Percentiles rank a stretch among this genome's conserved stretches.
These are phyloP conservation scores for Eucalyptus curtisii DNA, from an alignment of 345 rosid species.

Conservation along the genomic window DNA sequence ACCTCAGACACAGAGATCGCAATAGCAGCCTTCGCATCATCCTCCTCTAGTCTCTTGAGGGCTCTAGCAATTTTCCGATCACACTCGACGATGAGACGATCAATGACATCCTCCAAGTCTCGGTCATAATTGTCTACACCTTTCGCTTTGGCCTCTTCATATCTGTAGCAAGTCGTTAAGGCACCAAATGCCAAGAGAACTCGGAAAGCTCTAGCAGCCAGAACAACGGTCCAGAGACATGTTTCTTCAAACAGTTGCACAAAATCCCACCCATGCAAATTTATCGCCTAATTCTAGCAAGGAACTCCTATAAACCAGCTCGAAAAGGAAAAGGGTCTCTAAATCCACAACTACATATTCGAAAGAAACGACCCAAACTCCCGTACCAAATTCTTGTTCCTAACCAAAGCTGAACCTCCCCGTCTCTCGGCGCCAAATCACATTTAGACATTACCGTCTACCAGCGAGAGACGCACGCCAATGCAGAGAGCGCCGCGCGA, in stretches of 20 bases:
- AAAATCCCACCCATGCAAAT: not conserved
- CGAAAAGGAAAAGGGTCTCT: not conserved
- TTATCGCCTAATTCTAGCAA: not conserved
- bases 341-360: not conserved
- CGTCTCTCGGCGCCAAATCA: not conserved
- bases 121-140: constrained; percentile 80
- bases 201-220: not conserved
- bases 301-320: not conserved
- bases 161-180: constrained; percentile 42
- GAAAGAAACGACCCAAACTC: not conserved
- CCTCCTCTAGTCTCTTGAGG: constrained; percentile 95
- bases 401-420: not conserved
- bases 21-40: constrained; percentile 99
- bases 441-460: not conserved
- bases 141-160: constrained; percentile 79
- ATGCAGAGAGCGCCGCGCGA: not conserved
- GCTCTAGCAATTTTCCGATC: constrained; percentile 96
- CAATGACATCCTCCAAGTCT: constrained; percentile 95
- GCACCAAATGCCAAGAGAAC: not conserved
- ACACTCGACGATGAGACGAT: constrained; percentile 91
- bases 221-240: not conserved
- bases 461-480: not conserved
- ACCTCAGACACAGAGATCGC: constrained; percentile 97
- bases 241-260: not conserved
- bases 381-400: not conserved